Evolutionary conservation across 257 asterid species (phyloP), one percentile per base, ranked within the genome.

Genomic region (Solanum bulbocastanum): DNA sequence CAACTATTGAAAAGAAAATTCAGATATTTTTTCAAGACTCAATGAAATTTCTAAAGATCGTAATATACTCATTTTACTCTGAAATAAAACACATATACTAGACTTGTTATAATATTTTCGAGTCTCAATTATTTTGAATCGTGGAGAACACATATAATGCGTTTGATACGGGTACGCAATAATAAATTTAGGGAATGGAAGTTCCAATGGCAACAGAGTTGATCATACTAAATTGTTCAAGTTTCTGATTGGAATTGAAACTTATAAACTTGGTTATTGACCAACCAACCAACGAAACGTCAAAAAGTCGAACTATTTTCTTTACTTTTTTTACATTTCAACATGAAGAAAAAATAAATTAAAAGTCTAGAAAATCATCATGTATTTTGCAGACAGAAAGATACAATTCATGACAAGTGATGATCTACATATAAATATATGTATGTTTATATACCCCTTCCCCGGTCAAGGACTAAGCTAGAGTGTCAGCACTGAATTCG

Each of bases 211-310:
- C 39, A 62, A 74, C 52, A 68, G 66, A 89, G 23, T 14, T 72
- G 39, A 32, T 69, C 42, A 32, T 42, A 74, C 32, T 76, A 69
- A 30, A 49, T 46, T 27, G 30, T 52, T 52, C 87, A 16, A 12
- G 18, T 18, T 71, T 56, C 27, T 40, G 49, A 89, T 85, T 89
- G 90, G 88, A 27, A 84, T 66, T 52, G 37, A 49, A 13, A 30
- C 86, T 32, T 10, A 37, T 30, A 75, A 39, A 35, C 13, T 86
- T 49, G 72, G 75, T 65, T 86, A 76, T 27, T 44, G 75, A 35
- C 89, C 91, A 90, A 88, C 88, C 62, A 25, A 8, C 68, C 20
- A 88, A 71, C 87, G 87, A 86, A 86, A 90, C 91, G 90, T 89
- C 30, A 42, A 20, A 36, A 75, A 7, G 3, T 14, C 5, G n/a